A percentile compares a stretch with the other conserved stretches of the same genome.
phyloP scores from a whole-genome alignment of 306 rosid genomes.

The Castanopsis chinensis region DNA sequence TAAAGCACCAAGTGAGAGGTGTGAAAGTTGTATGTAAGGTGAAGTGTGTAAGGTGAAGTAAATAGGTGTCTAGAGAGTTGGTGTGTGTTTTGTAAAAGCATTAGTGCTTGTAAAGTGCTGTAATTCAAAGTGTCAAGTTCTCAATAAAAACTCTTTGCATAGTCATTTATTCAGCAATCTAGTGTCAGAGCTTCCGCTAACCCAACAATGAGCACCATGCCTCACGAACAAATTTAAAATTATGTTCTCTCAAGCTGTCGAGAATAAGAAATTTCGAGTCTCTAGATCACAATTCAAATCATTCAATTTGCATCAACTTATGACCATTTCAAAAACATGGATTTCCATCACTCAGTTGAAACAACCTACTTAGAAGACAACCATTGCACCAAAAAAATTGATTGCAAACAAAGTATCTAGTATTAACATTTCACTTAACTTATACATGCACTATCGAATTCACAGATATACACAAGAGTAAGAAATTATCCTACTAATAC shows the following conservation, averaged over 20 bases:
- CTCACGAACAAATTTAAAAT: neutral
- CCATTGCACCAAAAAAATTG: slow-evolving; percentile 10
- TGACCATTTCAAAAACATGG: neutral
- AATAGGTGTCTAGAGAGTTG: too few relatives aligned
- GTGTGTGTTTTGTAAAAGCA: too few relatives aligned
- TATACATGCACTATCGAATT: slow-evolving; percentile 16
- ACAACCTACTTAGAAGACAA: neutral
- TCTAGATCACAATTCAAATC: neutral
- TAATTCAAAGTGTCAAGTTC: too few relatives aligned
- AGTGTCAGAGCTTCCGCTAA: too few relatives aligned
- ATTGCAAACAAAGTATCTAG: slow-evolving; percentile 26
- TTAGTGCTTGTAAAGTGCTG: too few relatives aligned
- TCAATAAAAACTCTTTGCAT: too few relatives aligned
- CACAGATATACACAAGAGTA: slow-evolving; percentile 9
- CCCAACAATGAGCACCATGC: too few relatives aligned
- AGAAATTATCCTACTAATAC: slow-evolving; percentile 17
- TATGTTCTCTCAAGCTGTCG: neutral
- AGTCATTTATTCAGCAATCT: too few relatives aligned
- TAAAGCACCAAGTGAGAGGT: too few relatives aligned
- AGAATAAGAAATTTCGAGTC: neutral
- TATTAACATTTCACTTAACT: slow-evolving; percentile 18
- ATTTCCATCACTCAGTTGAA: neutral
- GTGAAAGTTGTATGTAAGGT: too few relatives aligned
- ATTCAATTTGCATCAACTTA: neutral
- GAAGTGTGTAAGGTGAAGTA: too few relatives aligned